phyloP scores from a whole-genome alignment of 306 rosid species.

The Lablab purpureus region DNA sequence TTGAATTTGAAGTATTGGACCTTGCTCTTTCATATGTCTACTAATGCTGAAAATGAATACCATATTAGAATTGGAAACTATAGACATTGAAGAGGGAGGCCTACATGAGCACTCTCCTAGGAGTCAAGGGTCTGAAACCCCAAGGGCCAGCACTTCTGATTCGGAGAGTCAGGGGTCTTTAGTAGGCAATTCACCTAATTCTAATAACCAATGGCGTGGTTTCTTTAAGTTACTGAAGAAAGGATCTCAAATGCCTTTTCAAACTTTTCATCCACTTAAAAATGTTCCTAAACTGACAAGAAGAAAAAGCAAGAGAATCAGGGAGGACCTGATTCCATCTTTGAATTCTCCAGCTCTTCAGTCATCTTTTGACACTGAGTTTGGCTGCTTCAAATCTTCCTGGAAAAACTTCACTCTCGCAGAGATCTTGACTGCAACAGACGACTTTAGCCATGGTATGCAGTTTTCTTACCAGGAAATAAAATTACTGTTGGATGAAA shows the following conservation, averaged over 20 bases:
- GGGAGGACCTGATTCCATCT: conserved; percentile 70
- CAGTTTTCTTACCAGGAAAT: conserved; percentile 14
- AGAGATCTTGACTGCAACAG: conserved; percentile 73
- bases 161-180: conserved; percentile 54
- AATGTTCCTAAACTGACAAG: conserved; percentile 71
- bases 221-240: conserved; percentile 70
- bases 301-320: conserved; percentile 72
- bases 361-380: conserved; percentile 59
- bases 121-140: conserved; percentile 59
- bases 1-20: background rate
- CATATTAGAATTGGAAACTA: conserved; percentile 55
- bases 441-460: conserved; percentile 80
- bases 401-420: conserved; percentile 80
- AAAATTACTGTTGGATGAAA: background rate
- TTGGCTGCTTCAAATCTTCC: conserved; percentile 75
- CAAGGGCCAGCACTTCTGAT: conserved; percentile 74
- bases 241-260: conserved; percentile 69
- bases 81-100: conserved; percentile 56
- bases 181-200: conserved; percentile 11
- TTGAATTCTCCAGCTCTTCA: conserved; percentile 51
- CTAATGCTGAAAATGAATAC: conserved; percentile 39
- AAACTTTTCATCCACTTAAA: conserved; percentile 63
- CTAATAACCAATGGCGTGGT: conserved; percentile 62
- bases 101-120: conserved; percentile 49
- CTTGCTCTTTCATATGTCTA: conserved; percentile 5